Conservation (phyloP, 2,329 filamentous ascomycete genomes). For the Pestalotiopsis sp. region DNA sequence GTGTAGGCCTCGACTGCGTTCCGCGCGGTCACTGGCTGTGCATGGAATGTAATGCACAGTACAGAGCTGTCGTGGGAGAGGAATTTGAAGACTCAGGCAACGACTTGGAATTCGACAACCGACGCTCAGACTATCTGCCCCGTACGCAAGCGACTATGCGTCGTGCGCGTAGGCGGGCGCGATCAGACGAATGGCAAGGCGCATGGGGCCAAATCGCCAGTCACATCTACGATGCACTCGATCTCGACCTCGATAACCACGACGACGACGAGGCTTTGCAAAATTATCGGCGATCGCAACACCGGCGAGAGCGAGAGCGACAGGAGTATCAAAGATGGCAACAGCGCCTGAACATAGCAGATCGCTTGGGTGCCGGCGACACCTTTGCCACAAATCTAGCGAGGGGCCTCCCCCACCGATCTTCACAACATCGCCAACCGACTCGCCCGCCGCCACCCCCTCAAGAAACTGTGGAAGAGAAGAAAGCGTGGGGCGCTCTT, state of each 20-base stretch:
- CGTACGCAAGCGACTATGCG: constrained; percentile 62
- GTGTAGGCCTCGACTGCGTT: constrained; percentile 77
- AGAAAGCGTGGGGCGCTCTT: constrained; percentile 86
- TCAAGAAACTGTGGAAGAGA: constrained; percentile 76
- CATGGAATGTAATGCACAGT: constrained; percentile 64
- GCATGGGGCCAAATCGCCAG: constrained; percentile 72
- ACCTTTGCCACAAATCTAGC: constrained; percentile 68
- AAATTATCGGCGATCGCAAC: constrained; percentile 55
- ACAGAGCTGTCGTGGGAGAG: constrained; percentile 48
- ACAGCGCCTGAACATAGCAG: constrained; percentile 79
- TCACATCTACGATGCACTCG: constrained; percentile 66
- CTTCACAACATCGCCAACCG: constrained; percentile 61
- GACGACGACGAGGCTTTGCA: constrained; percentile 70
- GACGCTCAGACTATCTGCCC: constrained; percentile 42
- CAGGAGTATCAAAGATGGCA: constrained; percentile 76
- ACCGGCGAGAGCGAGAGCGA: constrained; percentile 51
- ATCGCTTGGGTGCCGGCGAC: constrained; percentile 73
- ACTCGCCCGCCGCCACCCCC: constrained; percentile 52
- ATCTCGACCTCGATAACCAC: constrained; percentile 82
- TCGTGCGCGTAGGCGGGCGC: constrained; percentile 60
- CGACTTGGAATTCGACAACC: constrained; percentile 20
- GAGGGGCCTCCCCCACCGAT: constrained; percentile 59
- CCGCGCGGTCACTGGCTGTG: constrained; percentile 88
- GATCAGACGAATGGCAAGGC: constrained; percentile 84
- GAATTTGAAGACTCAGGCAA: constrained; percentile 34